These are phyloP conservation scores for Cupressus sempervirens DNA, from an alignment of 75 land plant genomes.

Conservation along the genomic window DNA sequence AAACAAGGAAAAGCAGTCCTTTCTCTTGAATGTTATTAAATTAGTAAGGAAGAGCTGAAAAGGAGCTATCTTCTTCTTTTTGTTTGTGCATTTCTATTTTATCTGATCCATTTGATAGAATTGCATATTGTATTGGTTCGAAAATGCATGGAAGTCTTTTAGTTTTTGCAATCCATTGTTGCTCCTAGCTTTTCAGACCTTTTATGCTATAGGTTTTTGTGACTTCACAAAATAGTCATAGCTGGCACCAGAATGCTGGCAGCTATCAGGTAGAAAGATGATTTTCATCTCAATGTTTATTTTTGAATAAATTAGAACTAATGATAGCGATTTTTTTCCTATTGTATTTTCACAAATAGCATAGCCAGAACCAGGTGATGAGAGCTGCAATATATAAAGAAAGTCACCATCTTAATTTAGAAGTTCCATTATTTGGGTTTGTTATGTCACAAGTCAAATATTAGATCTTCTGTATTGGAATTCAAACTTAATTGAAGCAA, in stretches of 20 bases:
- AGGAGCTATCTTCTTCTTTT: background rate
- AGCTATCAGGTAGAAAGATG: background rate
- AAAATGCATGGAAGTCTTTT: background rate
- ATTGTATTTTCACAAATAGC: too few relatives aligned
- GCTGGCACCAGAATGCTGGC: background rate
- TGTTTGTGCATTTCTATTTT: background rate
- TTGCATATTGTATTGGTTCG: background rate
- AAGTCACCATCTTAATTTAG: too few relatives aligned
- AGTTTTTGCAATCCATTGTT: background rate
- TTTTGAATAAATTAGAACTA: background rate
- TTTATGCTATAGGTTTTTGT: background rate
- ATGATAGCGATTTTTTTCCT: background rate
- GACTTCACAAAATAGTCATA: background rate
- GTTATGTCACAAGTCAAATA: background rate
- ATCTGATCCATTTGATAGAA: background rate
- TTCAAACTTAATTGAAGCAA: background rate
- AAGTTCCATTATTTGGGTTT: background rate
- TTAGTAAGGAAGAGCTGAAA: background rate
- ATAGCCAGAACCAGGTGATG: too few relatives aligned
- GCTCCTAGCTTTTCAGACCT: background rate
- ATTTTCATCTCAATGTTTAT: background rate
- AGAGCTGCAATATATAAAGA: too few relatives aligned
- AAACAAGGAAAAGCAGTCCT: too few relatives aligned
- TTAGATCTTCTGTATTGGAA: background rate
- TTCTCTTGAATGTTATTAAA: background rate